Percentiles rank a stretch among this genome's conserved stretches.
Conservation (phyloP, 2,329 filamentous ascomycete genomes). For the Akanthomyces dipterigenus region DNA sequence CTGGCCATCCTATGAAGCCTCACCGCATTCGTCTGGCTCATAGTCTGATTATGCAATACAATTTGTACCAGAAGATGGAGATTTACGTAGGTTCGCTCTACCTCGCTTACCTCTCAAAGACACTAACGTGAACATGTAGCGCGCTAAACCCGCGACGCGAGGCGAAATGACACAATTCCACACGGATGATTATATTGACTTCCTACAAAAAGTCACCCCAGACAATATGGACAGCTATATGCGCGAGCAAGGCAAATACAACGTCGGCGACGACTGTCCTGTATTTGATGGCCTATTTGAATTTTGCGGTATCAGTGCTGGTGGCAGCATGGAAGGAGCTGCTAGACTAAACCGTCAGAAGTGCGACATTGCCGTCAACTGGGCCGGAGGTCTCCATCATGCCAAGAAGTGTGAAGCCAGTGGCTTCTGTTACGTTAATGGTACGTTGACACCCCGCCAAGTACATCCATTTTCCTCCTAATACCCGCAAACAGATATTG, state of each 20-base stretch:
- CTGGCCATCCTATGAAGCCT: constrained; percentile 97
- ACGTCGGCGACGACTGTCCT: constrained; percentile 93
- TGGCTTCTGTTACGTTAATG: constrained; percentile 98
- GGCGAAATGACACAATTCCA: constrained; percentile 94
- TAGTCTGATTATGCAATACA: constrained; percentile 92
- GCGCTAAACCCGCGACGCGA: constrained; percentile 77
- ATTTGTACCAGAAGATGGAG: constrained; percentile 94
- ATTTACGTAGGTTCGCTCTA: constrained; percentile 65
- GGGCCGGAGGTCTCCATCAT: constrained; percentile 94
- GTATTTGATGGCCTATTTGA: constrained; percentile 98
- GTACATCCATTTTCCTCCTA: not conserved
- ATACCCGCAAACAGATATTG: constrained; percentile 61
- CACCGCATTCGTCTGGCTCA: constrained; percentile 93
- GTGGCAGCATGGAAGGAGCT: constrained; percentile 89
- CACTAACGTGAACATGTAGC: constrained; percentile 44
- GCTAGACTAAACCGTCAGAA: constrained; percentile 83
- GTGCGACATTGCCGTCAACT: constrained; percentile 96
- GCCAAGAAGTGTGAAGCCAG: constrained; percentile 95
- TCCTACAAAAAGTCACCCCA: constrained; percentile 88
- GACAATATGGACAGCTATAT: constrained; percentile 96
- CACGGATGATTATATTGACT: constrained; percentile 91
- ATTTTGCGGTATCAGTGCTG: constrained; percentile 91
- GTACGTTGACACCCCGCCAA: constrained; percentile 39
- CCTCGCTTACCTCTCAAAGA: not conserved
- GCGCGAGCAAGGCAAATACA: constrained; percentile 84